phyloP scores from a whole-genome alignment of 768 basidiomycete genomes.

The Lepiota venenata region DNA sequence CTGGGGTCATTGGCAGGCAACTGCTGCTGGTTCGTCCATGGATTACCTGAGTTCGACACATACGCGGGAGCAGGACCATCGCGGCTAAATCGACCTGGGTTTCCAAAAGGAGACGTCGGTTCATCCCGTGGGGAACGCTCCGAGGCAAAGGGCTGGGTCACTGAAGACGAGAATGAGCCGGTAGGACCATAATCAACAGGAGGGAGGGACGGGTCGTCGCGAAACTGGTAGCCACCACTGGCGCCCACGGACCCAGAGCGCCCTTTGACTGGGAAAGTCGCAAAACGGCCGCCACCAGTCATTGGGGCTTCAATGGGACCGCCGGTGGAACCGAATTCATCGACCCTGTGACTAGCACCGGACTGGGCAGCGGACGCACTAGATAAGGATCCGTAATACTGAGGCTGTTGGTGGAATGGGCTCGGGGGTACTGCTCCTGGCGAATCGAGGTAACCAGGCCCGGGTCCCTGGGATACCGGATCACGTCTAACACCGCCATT shows the following conservation, averaged over 20 bases:
- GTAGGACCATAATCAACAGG: conserved; percentile 3
- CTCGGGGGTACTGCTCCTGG: conserved; percentile 3
- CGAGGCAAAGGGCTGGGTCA: conserved; percentile 27
- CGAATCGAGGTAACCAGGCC: conserved; percentile 24
- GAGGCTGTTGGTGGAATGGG: not conserved
- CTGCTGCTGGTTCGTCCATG: not conserved
- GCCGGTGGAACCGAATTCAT: conserved; percentile 39
- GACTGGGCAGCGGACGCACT: not conserved
- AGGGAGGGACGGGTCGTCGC: conserved; percentile 1
- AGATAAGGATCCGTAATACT: conserved; percentile 6
- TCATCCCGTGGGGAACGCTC: conserved; percentile 5
- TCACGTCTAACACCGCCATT: not conserved
- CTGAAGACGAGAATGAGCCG: conserved; percentile 32
- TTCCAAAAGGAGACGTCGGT: conserved; percentile 4
- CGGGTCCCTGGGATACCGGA: conserved; percentile 17
- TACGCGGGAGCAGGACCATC: conserved; percentile 11
- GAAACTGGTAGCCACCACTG: conserved; percentile 15
- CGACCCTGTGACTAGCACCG: conserved; percentile 16
- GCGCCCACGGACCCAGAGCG: conserved; percentile 20
- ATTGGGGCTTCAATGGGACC: conserved; percentile 20
- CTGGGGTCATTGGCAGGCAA: not conserved
- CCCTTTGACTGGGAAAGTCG: conserved; percentile 61
- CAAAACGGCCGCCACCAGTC: conserved; percentile 48
- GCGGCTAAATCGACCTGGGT: conserved; percentile 13
- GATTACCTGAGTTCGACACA: conserved; percentile 4